Evolutionary conservation across 2,329 filamentous ascomycete genomes (phyloP), one percentile per base, ranked within the genome.

Genomic region (Eutypa lata): DNA sequence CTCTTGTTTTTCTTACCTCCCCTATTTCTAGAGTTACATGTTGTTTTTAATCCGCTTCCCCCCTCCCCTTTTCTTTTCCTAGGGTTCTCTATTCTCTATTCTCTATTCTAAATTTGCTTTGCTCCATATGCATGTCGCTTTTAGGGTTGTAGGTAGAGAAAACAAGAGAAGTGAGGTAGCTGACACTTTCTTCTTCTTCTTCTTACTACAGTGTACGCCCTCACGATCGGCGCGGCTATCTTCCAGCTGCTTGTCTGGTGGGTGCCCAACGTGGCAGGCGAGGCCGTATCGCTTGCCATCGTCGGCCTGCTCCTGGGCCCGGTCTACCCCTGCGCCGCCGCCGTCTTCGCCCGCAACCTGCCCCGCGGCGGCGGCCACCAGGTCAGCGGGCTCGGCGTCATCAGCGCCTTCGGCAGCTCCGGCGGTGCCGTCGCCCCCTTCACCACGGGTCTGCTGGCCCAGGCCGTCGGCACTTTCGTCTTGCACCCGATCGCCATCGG

Each of bases 221-320:
- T 90, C 37, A 79, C 83, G 0, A 61, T 76, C 6, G 86, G 86
- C 3, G 82, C 87, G 0, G 75, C 84, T 3, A 72, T 79, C 0
- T 89, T 93, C 57, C 82, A 94, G 70, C 68, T 91, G n/a, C 74
- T 94, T 24, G 86, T 90, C 10, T 94, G 90, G 90, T 73, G 84
- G 31, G 80, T 92, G 24, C 89, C 89, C 1, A 90, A 90, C 65
- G 74, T 92, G n/a, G 73, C 89, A 31, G 85, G 85, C 14, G 79
- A 88, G 58, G 83, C 86, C 18, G 85, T 89, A 1, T 80, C 84
- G 2, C 80, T 89, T 3, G 74, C 83, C 69, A 72, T 94, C 22
- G 78, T 94, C 18, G 91, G 91, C 13, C 70, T 94, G 7, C 70
- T 94, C 28, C 75, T 95, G 0, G 90, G 91, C 0, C 90, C 90